A percentile compares a stretch with the other conserved stretches of the same genome.
Conservation (phyloP, 2,329 filamentous ascomycete genomes). For the Botrytis cinerea region DNA sequence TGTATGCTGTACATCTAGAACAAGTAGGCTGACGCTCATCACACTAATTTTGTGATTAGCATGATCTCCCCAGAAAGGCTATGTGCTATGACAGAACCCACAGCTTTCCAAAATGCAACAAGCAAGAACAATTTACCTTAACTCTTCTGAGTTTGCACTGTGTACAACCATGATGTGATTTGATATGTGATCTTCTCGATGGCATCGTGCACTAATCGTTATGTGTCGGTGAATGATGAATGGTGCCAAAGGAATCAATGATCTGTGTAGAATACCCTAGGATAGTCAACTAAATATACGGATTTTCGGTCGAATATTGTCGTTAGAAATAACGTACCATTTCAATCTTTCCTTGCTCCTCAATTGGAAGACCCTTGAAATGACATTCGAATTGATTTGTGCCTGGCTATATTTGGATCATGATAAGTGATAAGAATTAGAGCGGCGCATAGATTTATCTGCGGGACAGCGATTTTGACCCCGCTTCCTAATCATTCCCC, state of each 20-base stretch:
- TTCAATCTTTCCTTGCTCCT: neutral
- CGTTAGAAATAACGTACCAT: neutral
- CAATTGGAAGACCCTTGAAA: neutral
- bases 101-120: neutral
- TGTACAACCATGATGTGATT: conserved; percentile 22
- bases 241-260: no score
- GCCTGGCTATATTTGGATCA: conserved; percentile 1
- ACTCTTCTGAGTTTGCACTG: conserved; percentile 21
- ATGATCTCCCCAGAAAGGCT: neutral
- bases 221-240: neutral
- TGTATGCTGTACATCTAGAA: conserved; percentile 19
- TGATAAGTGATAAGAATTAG: neutral
- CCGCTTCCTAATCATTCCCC: neutral
- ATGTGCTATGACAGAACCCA: neutral
- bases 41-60: conserved; percentile 11
- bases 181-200: conserved; percentile 22
- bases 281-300: neutral
- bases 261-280: no score
- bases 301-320: neutral
- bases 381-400: neutral
- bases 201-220: neutral
- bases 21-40: conserved; percentile 20
- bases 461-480: neutral
- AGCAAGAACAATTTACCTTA: conserved; percentile 9
- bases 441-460: neutral